A percentile compares a stretch with the other conserved stretches of the same genome.
These are phyloP conservation scores for Ogataea methylovora DNA, from an alignment of 805 yeast species.

Conservation along the genomic window DNA sequence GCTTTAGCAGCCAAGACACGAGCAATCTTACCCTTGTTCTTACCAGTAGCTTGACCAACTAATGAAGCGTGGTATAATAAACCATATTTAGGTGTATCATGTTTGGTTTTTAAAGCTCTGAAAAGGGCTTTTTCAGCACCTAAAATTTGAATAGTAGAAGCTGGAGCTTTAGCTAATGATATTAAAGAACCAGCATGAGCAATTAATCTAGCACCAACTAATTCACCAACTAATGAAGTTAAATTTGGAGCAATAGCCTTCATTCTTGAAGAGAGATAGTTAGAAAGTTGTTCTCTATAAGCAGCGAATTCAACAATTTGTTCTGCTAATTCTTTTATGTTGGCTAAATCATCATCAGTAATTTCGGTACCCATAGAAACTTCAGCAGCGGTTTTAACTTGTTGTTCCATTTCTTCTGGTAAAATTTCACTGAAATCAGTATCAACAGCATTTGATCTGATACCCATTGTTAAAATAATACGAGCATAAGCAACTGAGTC, in stretches of 20 bases:
- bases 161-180: conserved; percentile 96
- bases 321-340: conserved; percentile 86
- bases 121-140: conserved; percentile 99
- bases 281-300: conserved; percentile 92
- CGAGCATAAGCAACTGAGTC: conserved; percentile 97
- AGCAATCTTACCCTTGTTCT: conserved; percentile 98
- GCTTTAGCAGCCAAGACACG: conserved; percentile 98
- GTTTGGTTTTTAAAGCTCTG: conserved; percentile 97
- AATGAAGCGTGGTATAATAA: conserved; percentile 92
- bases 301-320: conserved; percentile 95
- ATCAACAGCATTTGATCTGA: conserved; percentile 83
- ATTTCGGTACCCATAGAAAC: conserved; percentile 99
- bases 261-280: conserved; percentile 91
- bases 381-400: conserved; percentile 94
- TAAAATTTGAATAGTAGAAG: conserved; percentile 94
- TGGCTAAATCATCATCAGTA: conserved; percentile 80
- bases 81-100: conserved; percentile 98
- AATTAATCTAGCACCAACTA: conserved; percentile 96
- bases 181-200: conserved; percentile 95
- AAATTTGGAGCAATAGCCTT: conserved; percentile 98
- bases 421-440: conserved; percentile 85
- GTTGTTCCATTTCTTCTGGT: conserved; percentile 90
- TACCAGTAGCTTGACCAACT: conserved; percentile 97
- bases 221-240: conserved; percentile 92
- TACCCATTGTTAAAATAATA: conserved; percentile 88